Conservation (phyloP, 306 rosid species). For the Rubus parviflorus region DNA sequence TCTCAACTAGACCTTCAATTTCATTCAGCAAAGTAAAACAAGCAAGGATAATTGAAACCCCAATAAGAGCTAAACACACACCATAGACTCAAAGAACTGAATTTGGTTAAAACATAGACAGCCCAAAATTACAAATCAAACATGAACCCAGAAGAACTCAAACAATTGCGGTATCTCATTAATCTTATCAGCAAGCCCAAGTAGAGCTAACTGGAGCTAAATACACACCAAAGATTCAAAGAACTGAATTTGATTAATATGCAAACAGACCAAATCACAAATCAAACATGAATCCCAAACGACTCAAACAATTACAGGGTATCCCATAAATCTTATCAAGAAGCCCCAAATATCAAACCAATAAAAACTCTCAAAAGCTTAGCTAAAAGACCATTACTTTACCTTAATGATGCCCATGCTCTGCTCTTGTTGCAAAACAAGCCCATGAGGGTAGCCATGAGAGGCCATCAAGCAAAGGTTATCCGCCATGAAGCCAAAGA, state of each 20-base stretch:
- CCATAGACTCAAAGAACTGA: background rate
- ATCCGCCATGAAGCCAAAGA: constrained; percentile 36
- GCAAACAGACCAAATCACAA: background rate
- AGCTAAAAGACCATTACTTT: constrained; percentile 3
- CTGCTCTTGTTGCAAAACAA: constrained; percentile 52
- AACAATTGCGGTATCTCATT: background rate
- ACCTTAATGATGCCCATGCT: constrained; percentile 47
- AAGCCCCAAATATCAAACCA: background rate
- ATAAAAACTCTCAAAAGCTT: background rate
- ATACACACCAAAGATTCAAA: background rate
- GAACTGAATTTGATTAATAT: background rate
- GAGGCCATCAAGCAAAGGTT: constrained; percentile 71
- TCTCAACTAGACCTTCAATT: background rate
- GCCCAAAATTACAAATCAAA: background rate
- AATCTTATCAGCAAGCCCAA: background rate
- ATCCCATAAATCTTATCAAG: background rate
- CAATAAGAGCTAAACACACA: background rate
- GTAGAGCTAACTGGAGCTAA: background rate
- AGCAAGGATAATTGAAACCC: background rate
- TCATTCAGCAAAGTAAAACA: background rate
- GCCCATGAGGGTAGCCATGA: constrained; percentile 56
- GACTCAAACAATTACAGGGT: background rate
- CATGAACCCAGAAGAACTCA: constrained; percentile 14
- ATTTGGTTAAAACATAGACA: background rate
- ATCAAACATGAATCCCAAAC: background rate